These are phyloP conservation scores for Leccinum boreale DNA, from an alignment of 768 basidiomycete species.

Conservation along the genomic window DNA sequence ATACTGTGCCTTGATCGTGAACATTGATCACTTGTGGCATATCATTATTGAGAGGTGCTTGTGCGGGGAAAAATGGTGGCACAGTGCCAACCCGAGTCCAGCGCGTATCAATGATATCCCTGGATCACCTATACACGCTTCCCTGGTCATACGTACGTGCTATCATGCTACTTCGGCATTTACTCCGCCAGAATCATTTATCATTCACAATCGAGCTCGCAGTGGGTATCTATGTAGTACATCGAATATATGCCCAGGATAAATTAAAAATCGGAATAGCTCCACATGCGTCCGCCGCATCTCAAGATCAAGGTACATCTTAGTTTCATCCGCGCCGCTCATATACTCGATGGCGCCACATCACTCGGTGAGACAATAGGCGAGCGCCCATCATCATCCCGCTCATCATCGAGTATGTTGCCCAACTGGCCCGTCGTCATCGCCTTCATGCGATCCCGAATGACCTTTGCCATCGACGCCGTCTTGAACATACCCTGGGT, in stretches of 20 bases:
- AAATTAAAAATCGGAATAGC: neutral
- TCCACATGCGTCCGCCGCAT: neutral
- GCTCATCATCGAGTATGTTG: conserved; percentile 21
- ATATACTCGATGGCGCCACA: neutral
- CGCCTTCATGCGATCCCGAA: conserved; percentile 28
- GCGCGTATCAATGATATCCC: too few relatives aligned
- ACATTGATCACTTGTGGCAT: too few relatives aligned
- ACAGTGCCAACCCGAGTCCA: too few relatives aligned
- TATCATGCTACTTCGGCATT: neutral
- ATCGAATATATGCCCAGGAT: neutral
- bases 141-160: neutral
- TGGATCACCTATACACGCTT: too few relatives aligned
- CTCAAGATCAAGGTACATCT: neutral
- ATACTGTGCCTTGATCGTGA: too few relatives aligned
- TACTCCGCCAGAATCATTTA: neutral
- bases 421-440: conserved; percentile 13
- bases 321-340: neutral
- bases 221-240: neutral
- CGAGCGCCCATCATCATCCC: conserved; percentile 6
- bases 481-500: conserved; percentile 29
- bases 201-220: neutral
- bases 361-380: conserved; percentile 4
- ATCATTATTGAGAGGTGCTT: too few relatives aligned
- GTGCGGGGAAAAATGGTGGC: too few relatives aligned
- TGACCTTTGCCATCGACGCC: conserved; percentile 19